Evolutionary conservation across 1,284 basidiomycete genomes (phyloP).

Genomic region (Cryptococcus depauperatus): DNA sequence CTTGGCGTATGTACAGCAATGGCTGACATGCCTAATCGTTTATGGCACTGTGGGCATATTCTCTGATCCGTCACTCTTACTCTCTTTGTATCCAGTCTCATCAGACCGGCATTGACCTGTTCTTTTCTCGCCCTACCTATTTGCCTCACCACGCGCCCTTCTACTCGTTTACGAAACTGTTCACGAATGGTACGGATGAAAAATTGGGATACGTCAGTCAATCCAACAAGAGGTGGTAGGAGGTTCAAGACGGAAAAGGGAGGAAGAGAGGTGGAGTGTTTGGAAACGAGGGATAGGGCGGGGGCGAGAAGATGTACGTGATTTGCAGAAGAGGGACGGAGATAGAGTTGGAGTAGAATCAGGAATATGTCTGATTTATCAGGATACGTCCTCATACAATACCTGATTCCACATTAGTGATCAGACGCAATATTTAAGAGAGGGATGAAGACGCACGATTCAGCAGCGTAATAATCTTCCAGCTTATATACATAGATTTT

Average conservation of each 20-base stretch:
- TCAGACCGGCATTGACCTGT: conserved; percentile 61
- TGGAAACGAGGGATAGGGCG: conserved; percentile 72
- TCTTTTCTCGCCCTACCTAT: conserved; percentile 64
- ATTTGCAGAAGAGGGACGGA: conserved; percentile 52
- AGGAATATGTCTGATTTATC: conserved; percentile 64
- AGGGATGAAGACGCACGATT: conserved; percentile 56
- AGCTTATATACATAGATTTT: conserved; percentile 85
- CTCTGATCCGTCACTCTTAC: conserved; percentile 88
- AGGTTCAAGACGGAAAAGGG: conserved; percentile 70
- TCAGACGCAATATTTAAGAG: conserved; percentile 1
- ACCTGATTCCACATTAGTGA: conserved; percentile 48
- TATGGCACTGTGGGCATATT: conserved; percentile 92
- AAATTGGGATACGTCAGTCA: conserved; percentile 71
- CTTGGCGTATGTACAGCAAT: conserved; percentile 86
- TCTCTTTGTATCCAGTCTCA: conserved; percentile 65
- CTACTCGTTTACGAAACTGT: conserved; percentile 53
- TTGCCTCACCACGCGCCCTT: conserved; percentile 58
- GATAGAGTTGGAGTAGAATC: conserved; percentile 76
- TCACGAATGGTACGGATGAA: conserved; percentile 61
- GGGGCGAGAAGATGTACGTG: conserved; percentile 54
- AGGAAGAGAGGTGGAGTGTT: conserved; percentile 74
- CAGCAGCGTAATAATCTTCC: conserved; percentile 72
- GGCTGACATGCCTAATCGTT: conserved; percentile 85
- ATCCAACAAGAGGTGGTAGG: conserved; percentile 76
- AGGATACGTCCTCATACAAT: conserved; percentile 73